Percentiles rank a stretch among this genome's conserved stretches.
phyloP scores from a whole-genome alignment of 108 stramenopile species.

The Cyclotella distinguenda region DNA sequence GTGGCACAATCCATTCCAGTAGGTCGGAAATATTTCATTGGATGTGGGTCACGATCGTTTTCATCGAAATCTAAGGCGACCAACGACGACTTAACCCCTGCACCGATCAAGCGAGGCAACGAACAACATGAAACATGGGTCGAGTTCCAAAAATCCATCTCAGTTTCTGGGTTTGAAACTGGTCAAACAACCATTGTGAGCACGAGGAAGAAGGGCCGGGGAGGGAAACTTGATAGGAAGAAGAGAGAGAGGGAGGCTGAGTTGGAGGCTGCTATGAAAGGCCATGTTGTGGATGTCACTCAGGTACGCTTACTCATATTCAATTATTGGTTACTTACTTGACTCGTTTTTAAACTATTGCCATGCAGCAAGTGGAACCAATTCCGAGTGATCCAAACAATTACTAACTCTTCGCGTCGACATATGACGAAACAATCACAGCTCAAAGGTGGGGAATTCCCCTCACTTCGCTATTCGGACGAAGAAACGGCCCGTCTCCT shows the following conservation, averaged over 20 bases:
- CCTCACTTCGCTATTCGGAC: slow-evolving; percentile 70
- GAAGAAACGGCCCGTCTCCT: slow-evolving; percentile 84
- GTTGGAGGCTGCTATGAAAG: slow-evolving; percentile 31
- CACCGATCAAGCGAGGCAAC: slow-evolving; percentile 1
- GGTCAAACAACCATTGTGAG: slow-evolving; percentile 59
- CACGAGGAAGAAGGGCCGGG: slow-evolving; percentile 48
- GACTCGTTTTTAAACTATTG: neutral
- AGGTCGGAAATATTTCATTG: neutral
- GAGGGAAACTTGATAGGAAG: slow-evolving; percentile 58
- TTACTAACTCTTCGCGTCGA: neutral
- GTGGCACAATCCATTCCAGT: neutral
- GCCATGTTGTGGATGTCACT: slow-evolving; percentile 22
- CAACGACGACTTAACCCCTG: neutral
- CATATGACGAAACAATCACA: slow-evolving; percentile 12
- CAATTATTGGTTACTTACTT: neutral
- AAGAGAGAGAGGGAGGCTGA: slow-evolving; percentile 53
- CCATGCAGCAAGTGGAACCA: too few relatives aligned
- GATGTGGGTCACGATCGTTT: neutral
- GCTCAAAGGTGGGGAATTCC: slow-evolving; percentile 65
- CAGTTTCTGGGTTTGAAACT: slow-evolving; percentile 80
- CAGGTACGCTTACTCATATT: slow-evolving; percentile 15
- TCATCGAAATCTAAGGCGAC: slow-evolving; percentile 3
- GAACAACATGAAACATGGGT: slow-evolving; percentile 80
- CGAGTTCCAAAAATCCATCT: slow-evolving; percentile 80
- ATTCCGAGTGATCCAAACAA: too few relatives aligned